phyloP scores from a whole-genome alignment of 73 alveolate species.

The Stentor coeruleus region DNA sequence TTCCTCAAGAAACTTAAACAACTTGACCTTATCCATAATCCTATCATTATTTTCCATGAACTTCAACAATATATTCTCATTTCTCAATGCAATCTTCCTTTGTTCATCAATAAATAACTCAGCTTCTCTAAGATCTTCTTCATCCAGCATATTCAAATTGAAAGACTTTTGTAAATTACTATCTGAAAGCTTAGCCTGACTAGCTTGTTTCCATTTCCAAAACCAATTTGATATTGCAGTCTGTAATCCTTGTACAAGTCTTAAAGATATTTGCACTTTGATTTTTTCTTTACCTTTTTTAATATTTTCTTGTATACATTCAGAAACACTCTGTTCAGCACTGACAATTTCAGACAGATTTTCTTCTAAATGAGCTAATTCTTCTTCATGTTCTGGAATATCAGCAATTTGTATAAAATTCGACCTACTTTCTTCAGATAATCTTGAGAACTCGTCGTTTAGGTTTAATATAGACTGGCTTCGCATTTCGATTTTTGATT shows the following conservation, averaged over 20 bases:
- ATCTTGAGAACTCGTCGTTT: too few relatives aligned
- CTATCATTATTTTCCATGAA: background rate
- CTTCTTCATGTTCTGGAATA: background rate
- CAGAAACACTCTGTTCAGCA: too few relatives aligned
- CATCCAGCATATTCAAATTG: background rate
- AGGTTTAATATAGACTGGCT: background rate
- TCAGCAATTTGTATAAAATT: too few relatives aligned
- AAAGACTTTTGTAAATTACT: background rate
- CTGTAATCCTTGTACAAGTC: background rate
- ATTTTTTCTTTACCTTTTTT: background rate
- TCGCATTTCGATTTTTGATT: background rate
- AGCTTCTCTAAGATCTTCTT: background rate
- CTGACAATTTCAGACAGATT: background rate
- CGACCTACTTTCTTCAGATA: background rate
- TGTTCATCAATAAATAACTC: background rate
- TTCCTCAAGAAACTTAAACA: conserved; percentile 8
- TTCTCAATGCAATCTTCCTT: background rate
- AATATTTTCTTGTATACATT: background rate
- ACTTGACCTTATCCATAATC: background rate
- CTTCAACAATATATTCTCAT: background rate
- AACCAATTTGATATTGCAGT: background rate
- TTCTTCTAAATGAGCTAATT: background rate
- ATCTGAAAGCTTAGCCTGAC: background rate
- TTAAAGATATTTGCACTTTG: background rate
- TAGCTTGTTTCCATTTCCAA: background rate